Evolutionary conservation across 1,284 basidiomycete genomes (phyloP).

Genomic region (Cystobasidium slooffiae): DNA sequence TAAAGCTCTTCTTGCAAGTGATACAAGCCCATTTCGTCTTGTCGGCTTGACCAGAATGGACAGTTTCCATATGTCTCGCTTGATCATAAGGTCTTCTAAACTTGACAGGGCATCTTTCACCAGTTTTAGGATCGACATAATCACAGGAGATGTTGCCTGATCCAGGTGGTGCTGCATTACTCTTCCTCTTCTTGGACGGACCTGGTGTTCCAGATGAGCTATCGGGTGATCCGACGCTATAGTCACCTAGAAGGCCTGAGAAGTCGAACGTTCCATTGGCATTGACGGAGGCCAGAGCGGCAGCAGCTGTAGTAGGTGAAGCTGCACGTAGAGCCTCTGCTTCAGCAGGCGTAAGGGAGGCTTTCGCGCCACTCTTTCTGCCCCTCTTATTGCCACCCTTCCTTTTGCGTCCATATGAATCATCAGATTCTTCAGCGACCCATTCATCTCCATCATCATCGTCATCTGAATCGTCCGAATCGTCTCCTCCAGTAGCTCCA

Average conservation of each 20-base stretch:
- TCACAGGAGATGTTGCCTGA: conserved; percentile 34
- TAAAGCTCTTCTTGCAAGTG: conserved; percentile 40
- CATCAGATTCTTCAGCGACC: conserved; percentile 37
- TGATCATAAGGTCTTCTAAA: conserved; percentile 44
- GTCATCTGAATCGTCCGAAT: conserved; percentile 20
- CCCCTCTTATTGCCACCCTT: conserved; percentile 22
- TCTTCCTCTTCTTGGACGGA: conserved; percentile 21
- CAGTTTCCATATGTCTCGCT: conserved; percentile 43
- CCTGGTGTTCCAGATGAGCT: conserved; percentile 20
- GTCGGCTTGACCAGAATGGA: conserved; percentile 19
- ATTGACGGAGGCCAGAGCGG: conserved; percentile 26
- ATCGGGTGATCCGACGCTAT: conserved; percentile 12
- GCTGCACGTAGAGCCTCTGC: conserved; percentile 24
- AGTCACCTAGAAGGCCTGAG: conserved; percentile 8
- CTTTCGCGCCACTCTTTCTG: conserved; percentile 8
- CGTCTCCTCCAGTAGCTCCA: not conserved
- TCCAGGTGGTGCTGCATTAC: conserved; percentile 28
- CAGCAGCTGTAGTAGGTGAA: conserved; percentile 35
- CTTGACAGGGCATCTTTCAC: conserved; percentile 24
- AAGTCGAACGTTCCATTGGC: conserved; percentile 26
- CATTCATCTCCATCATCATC: conserved; percentile 38
- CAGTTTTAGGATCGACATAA: conserved; percentile 40
- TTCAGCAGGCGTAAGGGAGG: conserved; percentile 17
- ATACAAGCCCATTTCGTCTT: conserved; percentile 34
- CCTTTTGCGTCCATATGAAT: conserved; percentile 37